A percentile compares a stretch with the other conserved stretches of the same genome.
phyloP scores from a whole-genome alignment of 1,139 yeast species.

The Candida pseudoviswanathii region DNA sequence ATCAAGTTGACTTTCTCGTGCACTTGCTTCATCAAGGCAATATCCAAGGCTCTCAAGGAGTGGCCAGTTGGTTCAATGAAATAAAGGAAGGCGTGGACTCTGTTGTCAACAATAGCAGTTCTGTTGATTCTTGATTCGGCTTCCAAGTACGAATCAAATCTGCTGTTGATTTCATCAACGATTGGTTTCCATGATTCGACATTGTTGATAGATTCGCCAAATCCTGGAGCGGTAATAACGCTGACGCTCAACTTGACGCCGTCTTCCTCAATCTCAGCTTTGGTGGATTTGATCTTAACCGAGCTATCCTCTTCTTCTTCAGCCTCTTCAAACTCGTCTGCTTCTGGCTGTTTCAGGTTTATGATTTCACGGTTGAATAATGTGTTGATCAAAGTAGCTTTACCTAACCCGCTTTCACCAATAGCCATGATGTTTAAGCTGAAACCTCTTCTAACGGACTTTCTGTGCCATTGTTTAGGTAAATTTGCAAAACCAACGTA shows the following conservation, averaged over 20 bases:
- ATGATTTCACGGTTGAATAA: conserved; percentile 80
- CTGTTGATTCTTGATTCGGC: conserved; percentile 87
- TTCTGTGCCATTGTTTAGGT: conserved; percentile 99
- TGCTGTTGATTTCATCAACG: conserved; percentile 81
- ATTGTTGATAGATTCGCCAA: conserved; percentile 90
- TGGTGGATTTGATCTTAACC: conserved; percentile 67
- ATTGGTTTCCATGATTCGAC: conserved; percentile 92
- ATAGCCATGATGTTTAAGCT: conserved; percentile 85
- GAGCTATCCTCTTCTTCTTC: conserved; percentile 26
- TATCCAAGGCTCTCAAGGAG: conserved; percentile 84
- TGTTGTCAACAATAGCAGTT: conserved; percentile 67
- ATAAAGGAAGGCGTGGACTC: conserved; percentile 85
- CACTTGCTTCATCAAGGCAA: conserved; percentile 83
- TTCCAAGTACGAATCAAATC: conserved; percentile 88
- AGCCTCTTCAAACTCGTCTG: conserved; percentile 18
- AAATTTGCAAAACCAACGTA: conserved; percentile 97
- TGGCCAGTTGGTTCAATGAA: conserved; percentile 98
- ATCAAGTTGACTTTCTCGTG: conserved; percentile 92
- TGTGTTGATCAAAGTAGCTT: conserved; percentile 88
- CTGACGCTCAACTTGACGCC: conserved; percentile 87
- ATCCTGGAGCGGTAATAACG: conserved; percentile 90
- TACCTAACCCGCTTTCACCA: conserved; percentile 93
- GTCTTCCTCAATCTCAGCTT: conserved; percentile 84
- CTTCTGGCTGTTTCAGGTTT: conserved; percentile 18
- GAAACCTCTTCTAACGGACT: conserved; percentile 93